Conservation (phyloP, 306 rosid species). For the Lupinus albus region DNA sequence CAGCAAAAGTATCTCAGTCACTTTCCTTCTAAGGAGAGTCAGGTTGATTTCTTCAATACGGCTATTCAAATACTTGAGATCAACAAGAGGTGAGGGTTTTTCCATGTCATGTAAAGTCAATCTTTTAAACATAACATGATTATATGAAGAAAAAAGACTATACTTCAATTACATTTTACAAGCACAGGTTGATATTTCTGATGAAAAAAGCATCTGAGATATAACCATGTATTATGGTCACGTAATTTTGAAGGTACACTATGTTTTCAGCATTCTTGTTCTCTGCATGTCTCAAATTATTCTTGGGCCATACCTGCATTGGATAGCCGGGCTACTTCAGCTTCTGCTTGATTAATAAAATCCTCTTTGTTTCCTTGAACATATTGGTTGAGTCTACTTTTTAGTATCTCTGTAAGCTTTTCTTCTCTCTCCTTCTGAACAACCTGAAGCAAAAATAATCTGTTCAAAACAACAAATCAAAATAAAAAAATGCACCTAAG, state of each 20-base stretch:
- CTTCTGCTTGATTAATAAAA: slow-evolving; percentile 66
- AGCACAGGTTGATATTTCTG: slow-evolving; percentile 5
- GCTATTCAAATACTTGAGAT: slow-evolving; percentile 33
- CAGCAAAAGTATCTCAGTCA: slow-evolving; percentile 36
- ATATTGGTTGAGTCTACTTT: slow-evolving; percentile 74
- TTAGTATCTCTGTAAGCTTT: slow-evolving; percentile 73
- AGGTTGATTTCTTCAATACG: slow-evolving; percentile 27
- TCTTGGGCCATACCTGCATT: slow-evolving; percentile 71
- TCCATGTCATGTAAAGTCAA: slow-evolving; percentile 28
- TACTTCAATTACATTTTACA: slow-evolving; percentile 21
- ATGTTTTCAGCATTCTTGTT: slow-evolving; percentile 1
- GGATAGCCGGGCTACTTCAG: slow-evolving; percentile 85
- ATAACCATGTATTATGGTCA: slow-evolving; percentile 27
- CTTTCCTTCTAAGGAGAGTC: slow-evolving; percentile 24
- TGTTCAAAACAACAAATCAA: slow-evolving; percentile 35
- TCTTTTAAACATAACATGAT: slow-evolving; percentile 15
- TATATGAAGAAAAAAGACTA: slow-evolving; percentile 19
- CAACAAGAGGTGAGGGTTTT: neutral
- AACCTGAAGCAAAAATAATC: slow-evolving; percentile 56
- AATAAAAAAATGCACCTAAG: slow-evolving; percentile 28
- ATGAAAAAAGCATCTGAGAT: slow-evolving; percentile 19
- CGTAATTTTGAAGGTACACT: slow-evolving; percentile 31
- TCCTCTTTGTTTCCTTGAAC: slow-evolving; percentile 84
- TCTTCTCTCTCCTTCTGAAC: slow-evolving; percentile 97
- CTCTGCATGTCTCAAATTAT: slow-evolving; percentile 20